These are phyloP conservation scores for Lycium ferocissimum DNA, from an alignment of 257 asterid genomes.

Conservation along the genomic window DNA sequence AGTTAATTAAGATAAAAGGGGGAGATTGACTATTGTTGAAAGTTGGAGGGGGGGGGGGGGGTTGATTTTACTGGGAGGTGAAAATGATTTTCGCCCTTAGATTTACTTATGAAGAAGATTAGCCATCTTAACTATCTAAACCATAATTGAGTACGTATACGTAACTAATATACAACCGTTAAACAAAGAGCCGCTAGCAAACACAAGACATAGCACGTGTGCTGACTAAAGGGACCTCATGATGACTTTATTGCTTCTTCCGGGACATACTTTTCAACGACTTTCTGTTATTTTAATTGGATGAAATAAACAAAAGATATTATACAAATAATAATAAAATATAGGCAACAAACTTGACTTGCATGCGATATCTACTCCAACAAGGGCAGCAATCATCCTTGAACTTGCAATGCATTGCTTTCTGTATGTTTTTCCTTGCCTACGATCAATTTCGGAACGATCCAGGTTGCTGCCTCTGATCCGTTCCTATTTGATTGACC, in stretches of 20 bases:
- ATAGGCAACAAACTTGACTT: conserved; percentile 17
- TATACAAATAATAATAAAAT: not conserved
- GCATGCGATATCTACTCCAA: not conserved
- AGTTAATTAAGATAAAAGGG: too few relatives aligned
- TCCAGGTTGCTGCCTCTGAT: too few relatives aligned
- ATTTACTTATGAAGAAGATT: not conserved
- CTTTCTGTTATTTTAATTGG: not conserved
- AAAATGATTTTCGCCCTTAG: too few relatives aligned
- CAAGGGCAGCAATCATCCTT: not conserved
- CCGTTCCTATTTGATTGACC: too few relatives aligned
- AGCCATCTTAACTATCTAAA: not conserved
- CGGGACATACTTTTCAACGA: not conserved
- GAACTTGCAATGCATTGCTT: too few relatives aligned
- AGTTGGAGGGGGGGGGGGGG: too few relatives aligned
- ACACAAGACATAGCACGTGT: conserved; percentile 26
- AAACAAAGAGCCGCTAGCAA: not conserved
- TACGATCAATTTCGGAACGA: too few relatives aligned
- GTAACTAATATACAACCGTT: too few relatives aligned
- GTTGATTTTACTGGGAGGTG: too few relatives aligned
- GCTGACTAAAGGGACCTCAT: conserved; percentile 32
- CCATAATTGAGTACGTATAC: not conserved
- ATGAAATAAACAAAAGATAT: not conserved
- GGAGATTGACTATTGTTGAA: too few relatives aligned
- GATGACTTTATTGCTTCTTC: conserved; percentile 29
- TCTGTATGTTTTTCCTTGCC: too few relatives aligned